Conservation (phyloP, 1,139 yeast species). For the Saccharomyces hybrid region DNA sequence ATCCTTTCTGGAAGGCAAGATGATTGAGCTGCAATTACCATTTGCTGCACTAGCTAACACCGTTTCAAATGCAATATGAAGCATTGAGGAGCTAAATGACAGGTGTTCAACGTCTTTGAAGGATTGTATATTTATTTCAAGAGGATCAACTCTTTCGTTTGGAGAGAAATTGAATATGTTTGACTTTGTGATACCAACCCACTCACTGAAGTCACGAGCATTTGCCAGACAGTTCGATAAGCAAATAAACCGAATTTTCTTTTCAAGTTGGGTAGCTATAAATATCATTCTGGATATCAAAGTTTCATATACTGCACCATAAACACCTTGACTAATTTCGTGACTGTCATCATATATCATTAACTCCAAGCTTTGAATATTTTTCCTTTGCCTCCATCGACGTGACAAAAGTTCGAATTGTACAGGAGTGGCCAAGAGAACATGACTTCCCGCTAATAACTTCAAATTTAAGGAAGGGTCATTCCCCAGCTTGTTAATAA, state of each 20-base stretch:
- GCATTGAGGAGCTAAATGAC: constrained; percentile 45
- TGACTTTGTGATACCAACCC: constrained; percentile 64
- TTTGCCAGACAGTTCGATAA: constrained; percentile 64
- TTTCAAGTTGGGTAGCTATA: constrained; percentile 55
- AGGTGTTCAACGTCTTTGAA: constrained; percentile 42
- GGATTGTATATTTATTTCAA: constrained; percentile 54
- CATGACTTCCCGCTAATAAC: constrained; percentile 49
- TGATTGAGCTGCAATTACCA: neutral
- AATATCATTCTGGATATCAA: constrained; percentile 64
- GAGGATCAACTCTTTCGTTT: constrained; percentile 45
- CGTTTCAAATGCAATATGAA: constrained; percentile 39
- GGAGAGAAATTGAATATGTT: constrained; percentile 67
- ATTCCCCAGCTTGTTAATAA: constrained; percentile 51
- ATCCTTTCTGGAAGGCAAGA: constrained; percentile 28
- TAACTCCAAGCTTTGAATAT: constrained; percentile 59
- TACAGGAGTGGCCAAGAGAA: constrained; percentile 70
- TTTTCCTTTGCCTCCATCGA: constrained; percentile 73
- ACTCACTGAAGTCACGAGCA: constrained; percentile 71
- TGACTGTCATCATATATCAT: constrained; percentile 77
- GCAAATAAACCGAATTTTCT: constrained; percentile 52
- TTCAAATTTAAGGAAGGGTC: constrained; percentile 51
- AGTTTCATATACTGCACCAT: constrained; percentile 62
- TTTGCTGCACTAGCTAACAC: neutral
- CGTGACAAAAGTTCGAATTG: constrained; percentile 69
- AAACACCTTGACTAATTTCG: constrained; percentile 46